phyloP scores from a whole-genome alignment of 2,329 filamentous ascomycete species.

The Raffaelea albimanens region DNA sequence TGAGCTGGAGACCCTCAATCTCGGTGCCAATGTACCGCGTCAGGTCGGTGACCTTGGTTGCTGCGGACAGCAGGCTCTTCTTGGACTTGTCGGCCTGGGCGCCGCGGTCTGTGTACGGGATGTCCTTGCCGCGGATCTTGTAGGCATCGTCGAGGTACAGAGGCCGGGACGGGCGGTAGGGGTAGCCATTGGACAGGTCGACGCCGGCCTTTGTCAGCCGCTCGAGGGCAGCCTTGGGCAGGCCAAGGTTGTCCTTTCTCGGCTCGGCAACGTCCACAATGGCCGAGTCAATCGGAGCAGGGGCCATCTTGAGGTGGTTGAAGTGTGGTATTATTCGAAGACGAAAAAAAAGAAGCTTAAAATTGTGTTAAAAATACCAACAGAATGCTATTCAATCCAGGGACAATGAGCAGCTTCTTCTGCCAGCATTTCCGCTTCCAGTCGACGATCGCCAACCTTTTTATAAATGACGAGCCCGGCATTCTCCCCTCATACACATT shows the following conservation, averaged over 20 bases:
- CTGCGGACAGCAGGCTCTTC: conserved; percentile 48
- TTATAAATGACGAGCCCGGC: too few species aligned
- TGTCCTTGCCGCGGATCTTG: conserved; percentile 50
- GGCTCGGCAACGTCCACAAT: conserved; percentile 56
- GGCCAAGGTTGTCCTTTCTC: conserved; percentile 52
- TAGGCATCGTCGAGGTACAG: conserved; percentile 62
- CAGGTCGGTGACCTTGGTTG: conserved; percentile 53
- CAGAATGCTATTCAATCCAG: too few species aligned
- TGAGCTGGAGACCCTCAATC: conserved; percentile 53
- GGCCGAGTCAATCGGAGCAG: conserved; percentile 48
- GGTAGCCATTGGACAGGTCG: conserved; percentile 61
- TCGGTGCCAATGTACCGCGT: conserved; percentile 56
- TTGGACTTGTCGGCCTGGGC: conserved; percentile 57
- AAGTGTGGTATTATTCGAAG: not conserved
- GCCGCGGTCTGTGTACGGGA: conserved; percentile 49
- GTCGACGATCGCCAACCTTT: too few species aligned
- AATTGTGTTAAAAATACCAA: too few species aligned
- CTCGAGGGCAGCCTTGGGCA: conserved; percentile 47
- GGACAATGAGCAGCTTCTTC: too few species aligned
- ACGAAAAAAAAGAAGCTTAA: not conserved
- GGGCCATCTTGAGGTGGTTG: conserved; percentile 28
- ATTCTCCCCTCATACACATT: too few species aligned
- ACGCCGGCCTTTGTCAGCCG: conserved; percentile 60
- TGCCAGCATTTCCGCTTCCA: too few species aligned
- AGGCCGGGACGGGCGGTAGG: conserved; percentile 57